Evolutionary conservation across 2,329 filamentous ascomycete species (phyloP).

Genomic region (Lasiodiplodia gonubiensis): DNA sequence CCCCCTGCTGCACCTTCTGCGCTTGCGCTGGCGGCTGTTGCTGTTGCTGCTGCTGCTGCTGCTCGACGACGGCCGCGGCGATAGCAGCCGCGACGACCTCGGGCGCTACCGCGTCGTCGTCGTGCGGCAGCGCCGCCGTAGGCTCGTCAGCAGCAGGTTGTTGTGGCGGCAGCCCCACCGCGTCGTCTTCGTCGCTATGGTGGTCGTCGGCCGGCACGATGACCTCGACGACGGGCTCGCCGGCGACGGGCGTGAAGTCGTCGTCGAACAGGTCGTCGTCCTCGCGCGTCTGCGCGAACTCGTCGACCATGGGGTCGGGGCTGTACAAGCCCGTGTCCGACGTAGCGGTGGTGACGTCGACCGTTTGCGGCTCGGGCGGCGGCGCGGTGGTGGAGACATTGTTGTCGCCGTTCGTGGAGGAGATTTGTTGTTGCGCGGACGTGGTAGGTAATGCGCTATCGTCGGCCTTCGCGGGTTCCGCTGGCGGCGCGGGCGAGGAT

Average conservation of each 20-base stretch:
- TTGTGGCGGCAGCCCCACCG: not conserved
- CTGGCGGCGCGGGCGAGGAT: not conserved
- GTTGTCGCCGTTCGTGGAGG: not conserved
- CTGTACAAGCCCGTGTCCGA: conserved; percentile 8
- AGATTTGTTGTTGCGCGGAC: not conserved
- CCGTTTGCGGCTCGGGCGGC: conserved; percentile 2
- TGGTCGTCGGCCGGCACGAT: conserved; percentile 30
- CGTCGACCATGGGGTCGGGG: conserved; percentile 40
- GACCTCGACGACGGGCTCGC: conserved; percentile 48
- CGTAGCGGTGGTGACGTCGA: not conserved
- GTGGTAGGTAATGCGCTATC: not conserved
- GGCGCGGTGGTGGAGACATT: not conserved
- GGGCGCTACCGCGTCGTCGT: not conserved
- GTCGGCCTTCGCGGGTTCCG: not conserved
- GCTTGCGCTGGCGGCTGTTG: not conserved
- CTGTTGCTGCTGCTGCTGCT: not conserved
- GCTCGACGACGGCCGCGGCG: not conserved
- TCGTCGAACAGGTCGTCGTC: conserved; percentile 59
- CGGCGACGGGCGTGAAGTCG: conserved; percentile 54
- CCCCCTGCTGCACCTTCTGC: not conserved
- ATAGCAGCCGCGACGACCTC: not conserved
- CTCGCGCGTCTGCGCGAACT: conserved; percentile 57
- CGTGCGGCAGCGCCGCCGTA: not conserved
- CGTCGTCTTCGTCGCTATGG: not conserved
- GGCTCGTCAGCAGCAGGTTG: not conserved